A percentile compares a stretch with the other conserved stretches of the same genome.
Conservation (phyloP, 129 eudicot genomes). For the Artemisia annua region DNA sequence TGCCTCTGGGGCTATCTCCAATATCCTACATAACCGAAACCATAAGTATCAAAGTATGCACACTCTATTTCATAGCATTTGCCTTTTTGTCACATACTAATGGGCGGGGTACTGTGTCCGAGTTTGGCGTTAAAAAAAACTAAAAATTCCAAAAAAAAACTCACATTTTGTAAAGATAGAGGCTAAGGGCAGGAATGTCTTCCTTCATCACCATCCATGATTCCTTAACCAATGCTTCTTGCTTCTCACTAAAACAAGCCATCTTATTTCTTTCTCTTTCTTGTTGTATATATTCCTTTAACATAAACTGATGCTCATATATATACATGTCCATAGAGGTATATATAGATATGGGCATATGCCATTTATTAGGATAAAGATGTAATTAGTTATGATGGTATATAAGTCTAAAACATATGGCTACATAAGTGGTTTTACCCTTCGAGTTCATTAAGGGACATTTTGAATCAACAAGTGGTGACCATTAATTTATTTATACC, state of each 20-base stretch:
- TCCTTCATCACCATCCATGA: slow-evolving; percentile 74
- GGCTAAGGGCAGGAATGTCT: slow-evolving; percentile 45
- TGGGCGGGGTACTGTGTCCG: no score
- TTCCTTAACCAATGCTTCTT: slow-evolving; percentile 75
- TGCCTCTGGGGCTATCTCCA: slow-evolving; percentile 73
- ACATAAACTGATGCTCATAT: neutral
- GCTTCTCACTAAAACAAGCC: slow-evolving; percentile 57
- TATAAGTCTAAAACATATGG: neutral
- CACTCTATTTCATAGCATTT: no score
- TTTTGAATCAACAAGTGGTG: no score
- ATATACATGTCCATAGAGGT: neutral
- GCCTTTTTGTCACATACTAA: no score
- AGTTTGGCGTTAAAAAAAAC: no score
- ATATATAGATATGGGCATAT: neutral
- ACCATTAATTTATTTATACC: no score
- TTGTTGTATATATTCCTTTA: neutral
- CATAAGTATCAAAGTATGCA: no score
- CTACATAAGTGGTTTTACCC: slow-evolving; percentile 10
- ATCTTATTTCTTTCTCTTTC: slow-evolving; percentile 17
- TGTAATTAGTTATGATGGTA: neutral
- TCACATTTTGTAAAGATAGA: slow-evolving; percentile 57
- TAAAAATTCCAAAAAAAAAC: slow-evolving; percentile 9
- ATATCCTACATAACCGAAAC: slow-evolving; percentile 32
- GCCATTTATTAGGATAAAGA: neutral
- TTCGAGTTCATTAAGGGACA: neutral